A percentile compares a stretch with the other conserved stretches of the same genome.
These are phyloP conservation scores for Plantago rigida DNA, from an alignment of 305 asterid species.

Conservation along the genomic window DNA sequence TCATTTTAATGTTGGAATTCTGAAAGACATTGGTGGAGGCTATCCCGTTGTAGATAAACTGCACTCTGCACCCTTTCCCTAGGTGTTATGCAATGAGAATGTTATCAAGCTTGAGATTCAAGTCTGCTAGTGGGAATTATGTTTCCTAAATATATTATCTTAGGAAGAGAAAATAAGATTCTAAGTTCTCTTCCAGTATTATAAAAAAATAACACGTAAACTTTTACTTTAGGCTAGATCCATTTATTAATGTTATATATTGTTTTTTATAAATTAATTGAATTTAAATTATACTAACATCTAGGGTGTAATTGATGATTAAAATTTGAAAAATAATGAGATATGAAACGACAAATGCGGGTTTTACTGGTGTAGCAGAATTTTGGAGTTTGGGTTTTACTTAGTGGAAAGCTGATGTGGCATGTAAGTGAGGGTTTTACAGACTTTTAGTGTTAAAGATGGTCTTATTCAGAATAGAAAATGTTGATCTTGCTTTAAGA, in stretches of 20 bases:
- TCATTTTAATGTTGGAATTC: slow-evolving; percentile 15
- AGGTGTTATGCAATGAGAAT: slow-evolving; percentile 10
- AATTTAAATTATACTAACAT: too few relatives aligned
- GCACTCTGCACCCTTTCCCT: slow-evolving; percentile 10
- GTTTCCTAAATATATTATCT: too few relatives aligned
- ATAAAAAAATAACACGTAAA: neutral
- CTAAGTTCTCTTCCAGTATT: neutral
- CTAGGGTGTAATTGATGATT: too few relatives aligned
- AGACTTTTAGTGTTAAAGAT: too few relatives aligned
- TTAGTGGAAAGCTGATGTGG: too few relatives aligned
- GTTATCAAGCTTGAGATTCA: neutral
- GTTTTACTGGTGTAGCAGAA: too few relatives aligned
- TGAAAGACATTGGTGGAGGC: slow-evolving; percentile 1
- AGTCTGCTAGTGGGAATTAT: too few relatives aligned
- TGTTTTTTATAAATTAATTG: too few relatives aligned
- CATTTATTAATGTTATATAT: neutral
- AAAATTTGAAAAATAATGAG: too few relatives aligned
- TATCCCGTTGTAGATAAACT: slow-evolving; percentile 16
- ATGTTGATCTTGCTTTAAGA: neutral
- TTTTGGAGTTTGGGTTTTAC: too few relatives aligned
- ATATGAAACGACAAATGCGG: too few relatives aligned
- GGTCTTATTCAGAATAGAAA: slow-evolving; percentile 1
- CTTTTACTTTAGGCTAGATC: neutral
- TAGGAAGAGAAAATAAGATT: neutral
- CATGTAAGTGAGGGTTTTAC: too few relatives aligned